Base-by-base conservation (phyloP, 345 rosid genomes). In the Capsella bursapastoris region DNA sequence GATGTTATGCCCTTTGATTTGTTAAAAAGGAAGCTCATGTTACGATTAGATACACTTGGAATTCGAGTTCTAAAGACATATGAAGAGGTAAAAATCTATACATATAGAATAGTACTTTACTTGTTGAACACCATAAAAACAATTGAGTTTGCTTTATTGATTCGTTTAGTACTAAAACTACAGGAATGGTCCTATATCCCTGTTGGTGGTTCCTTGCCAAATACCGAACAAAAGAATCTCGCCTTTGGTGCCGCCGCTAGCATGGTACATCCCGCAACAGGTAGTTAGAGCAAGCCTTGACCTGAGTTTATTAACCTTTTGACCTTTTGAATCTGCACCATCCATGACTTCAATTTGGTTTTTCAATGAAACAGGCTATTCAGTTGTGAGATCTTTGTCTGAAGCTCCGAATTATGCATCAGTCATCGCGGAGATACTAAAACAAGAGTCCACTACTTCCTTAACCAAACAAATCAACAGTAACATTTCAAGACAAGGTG, bases 111-210 rank as follows among this genome's bases (percentile, higher is more conserved):
- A 49, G 37, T 29, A 38, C 65, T 53, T 70, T 9, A 38, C 32
- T 56, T 68, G 32, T 35, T 52, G 41, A 60, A 50, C 52, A 48
- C 13, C 35, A 18, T 28, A 14, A 7, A 67, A 50, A 55, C 31
- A 47, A 34, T 1, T 3, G 9, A 4, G 50, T 3, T 43, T 55
- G 50, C 32, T 43, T 68, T 61, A 56, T 75, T 52, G 28, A 66
- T 66, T 58, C 22, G 3, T 50, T 66, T 27, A 32, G 7, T 27
- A 22, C 25, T 31, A 68, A 31, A 61, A 49, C 41, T 82, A 68
- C 85, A 92, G 99, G 97, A 95, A 75, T 95, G 97, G 99, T 95
- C 99, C 50, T 95, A 92, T 73, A 90, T 95, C 73, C 99, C 99
- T 3, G 96, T 95, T 65, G 99, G 99, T 37, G 99, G 99, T 73